Evolutionary conservation across 2,329 filamentous ascomycete genomes (phyloP).

Genomic region (Neospermospora avenae): DNA sequence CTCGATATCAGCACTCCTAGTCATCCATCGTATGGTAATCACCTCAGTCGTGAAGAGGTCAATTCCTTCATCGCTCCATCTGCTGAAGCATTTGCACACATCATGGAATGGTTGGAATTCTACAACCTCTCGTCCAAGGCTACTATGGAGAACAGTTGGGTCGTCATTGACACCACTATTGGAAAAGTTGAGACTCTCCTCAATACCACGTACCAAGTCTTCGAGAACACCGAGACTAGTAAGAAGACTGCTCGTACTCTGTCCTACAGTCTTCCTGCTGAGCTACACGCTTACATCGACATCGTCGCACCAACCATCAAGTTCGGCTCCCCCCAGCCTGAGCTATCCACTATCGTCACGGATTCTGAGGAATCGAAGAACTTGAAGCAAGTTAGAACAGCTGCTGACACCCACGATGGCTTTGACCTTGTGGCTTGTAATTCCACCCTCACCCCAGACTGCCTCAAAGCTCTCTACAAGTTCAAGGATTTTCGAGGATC

Average conservation of each 20-base stretch:
- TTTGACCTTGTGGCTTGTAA: constrained; percentile 31
- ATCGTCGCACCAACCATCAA: constrained; percentile 43
- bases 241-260: constrained; percentile 47
- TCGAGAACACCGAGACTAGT: constrained; percentile 41
- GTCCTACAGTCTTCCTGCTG: constrained; percentile 39
- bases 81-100: constrained; percentile 36
- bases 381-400: not conserved
- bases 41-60: constrained; percentile 43
- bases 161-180: constrained; percentile 29
- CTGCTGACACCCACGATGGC: constrained; percentile 8
- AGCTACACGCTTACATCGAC: constrained; percentile 37
- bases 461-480: constrained; percentile 34
- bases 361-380: not conserved
- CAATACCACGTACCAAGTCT: constrained; percentile 29
- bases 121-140: constrained; percentile 39
- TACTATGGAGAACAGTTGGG: constrained; percentile 52
- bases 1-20: constrained; percentile 44
- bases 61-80: constrained; percentile 42
- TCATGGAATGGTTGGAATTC: constrained; percentile 44
- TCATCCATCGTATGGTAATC: constrained; percentile 46
- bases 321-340: constrained; percentile 38
- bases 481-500: constrained; percentile 19
- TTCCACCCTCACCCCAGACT: constrained; percentile 33
- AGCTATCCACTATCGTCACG: constrained; percentile 3
- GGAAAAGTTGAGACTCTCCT: constrained; percentile 30